These are phyloP conservation scores for Emmonsiellopsis sp. DNA, from an alignment of 2,329 filamentous ascomycete species.

Conservation along the genomic window DNA sequence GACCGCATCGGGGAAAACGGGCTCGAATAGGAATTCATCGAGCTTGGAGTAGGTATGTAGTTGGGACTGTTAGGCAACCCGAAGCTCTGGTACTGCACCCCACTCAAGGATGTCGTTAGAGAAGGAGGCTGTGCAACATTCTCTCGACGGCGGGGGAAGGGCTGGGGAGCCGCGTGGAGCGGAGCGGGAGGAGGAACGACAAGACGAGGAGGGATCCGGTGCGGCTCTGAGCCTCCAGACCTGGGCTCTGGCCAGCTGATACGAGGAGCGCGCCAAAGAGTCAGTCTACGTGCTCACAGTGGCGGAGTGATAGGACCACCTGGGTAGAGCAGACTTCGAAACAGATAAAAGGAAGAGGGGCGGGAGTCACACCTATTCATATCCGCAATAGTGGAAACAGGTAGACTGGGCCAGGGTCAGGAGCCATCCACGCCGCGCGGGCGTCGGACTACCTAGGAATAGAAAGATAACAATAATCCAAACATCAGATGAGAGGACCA, in stretches of 20 bases:
- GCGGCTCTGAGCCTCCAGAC: constrained; percentile 5
- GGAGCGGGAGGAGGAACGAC: constrained; percentile 16
- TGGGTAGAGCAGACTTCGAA: neutral
- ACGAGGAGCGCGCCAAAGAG: neutral
- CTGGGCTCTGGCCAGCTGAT: constrained; percentile 7
- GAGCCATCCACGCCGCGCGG: neutral
- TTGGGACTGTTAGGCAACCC: constrained; percentile 19
- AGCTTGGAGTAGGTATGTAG: constrained; percentile 27
- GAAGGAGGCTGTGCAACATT: constrained; percentile 33
- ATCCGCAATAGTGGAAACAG: neutral
- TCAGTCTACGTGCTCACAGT: neutral
- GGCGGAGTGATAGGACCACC: neutral
- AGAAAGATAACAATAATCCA: neutral
- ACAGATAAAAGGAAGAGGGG: constrained; percentile 1
- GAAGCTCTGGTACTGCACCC: constrained; percentile 26
- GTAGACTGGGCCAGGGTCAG: neutral
- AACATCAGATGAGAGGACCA: neutral
- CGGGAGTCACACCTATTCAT: constrained; percentile 11
- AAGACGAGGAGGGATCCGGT: constrained; percentile 8
- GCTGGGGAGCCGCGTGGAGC: constrained; percentile 21
- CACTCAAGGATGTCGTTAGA: constrained; percentile 32
- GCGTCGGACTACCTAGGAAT: neutral
- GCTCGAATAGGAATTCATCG: constrained; percentile 33
- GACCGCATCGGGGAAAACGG: constrained; percentile 30
- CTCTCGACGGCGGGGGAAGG: constrained; percentile 31